Conservation (phyloP, 345 rosid species). For the Passiflora organensis region DNA sequence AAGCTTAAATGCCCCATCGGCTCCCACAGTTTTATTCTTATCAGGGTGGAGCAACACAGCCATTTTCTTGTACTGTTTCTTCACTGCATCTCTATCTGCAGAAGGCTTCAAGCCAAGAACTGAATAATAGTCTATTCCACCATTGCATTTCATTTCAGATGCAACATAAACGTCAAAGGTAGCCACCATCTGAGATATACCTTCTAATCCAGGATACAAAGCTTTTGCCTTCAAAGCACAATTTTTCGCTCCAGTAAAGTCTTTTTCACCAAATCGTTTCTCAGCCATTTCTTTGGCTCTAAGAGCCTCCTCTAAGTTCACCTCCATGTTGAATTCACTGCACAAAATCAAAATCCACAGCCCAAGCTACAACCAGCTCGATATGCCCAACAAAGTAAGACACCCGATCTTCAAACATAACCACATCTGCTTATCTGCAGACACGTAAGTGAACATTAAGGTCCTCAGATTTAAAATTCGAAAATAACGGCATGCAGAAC, state of each 20-base stretch:
- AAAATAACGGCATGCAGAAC: not conserved
- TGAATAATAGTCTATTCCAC: slow-evolving; percentile 70
- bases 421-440: slow-evolving; percentile 42
- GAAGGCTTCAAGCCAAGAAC: slow-evolving; percentile 91
- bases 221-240: slow-evolving; percentile 78
- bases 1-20: slow-evolving; percentile 95
- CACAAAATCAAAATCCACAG: slow-evolving; percentile 18
- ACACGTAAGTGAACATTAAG: not conserved
- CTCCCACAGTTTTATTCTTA: slow-evolving; percentile 87
- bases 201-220: slow-evolving; percentile 74
- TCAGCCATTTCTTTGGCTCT: slow-evolving; percentile 81
- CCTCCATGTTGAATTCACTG: slow-evolving; percentile 53
- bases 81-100: slow-evolving; percentile 75
- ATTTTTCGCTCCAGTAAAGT: slow-evolving; percentile 67
- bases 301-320: slow-evolving; percentile 70
- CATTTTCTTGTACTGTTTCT: slow-evolving; percentile 87
- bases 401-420: slow-evolving; percentile 21
- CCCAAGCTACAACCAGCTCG: slow-evolving; percentile 30
- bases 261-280: slow-evolving; percentile 73
- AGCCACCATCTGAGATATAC: slow-evolving; percentile 89
- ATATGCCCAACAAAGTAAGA: slow-evolving; percentile 22
- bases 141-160: slow-evolving; percentile 58
- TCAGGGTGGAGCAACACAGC: slow-evolving; percentile 94
- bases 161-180: slow-evolving; percentile 88
- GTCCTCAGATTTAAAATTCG: not conserved